phyloP scores from a whole-genome alignment of 1,139 yeast species.

The Debaryomycetaceae sp. region DNA sequence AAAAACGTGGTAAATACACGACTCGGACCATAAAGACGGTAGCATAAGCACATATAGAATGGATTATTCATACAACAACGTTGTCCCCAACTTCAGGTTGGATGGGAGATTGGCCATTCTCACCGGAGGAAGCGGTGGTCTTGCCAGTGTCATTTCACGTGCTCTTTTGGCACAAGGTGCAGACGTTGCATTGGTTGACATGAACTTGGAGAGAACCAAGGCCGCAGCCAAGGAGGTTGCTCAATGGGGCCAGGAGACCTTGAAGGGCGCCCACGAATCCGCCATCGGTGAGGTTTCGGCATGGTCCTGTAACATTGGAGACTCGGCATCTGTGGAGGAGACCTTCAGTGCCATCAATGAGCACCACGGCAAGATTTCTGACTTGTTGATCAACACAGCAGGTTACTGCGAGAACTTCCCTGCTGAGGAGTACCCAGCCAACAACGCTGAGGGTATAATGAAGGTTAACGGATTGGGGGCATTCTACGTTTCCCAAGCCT shows the following conservation, averaged over 20 bases:
- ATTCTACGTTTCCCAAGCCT: slow-evolving; percentile 56
- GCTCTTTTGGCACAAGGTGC: slow-evolving; percentile 71
- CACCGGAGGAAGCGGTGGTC: slow-evolving; percentile 85
- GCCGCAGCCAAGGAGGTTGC: slow-evolving; percentile 58
- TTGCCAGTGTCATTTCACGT: slow-evolving; percentile 65
- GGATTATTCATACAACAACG: slow-evolving; percentile 40
- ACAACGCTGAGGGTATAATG: slow-evolving; percentile 64
- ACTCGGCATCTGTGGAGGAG: slow-evolving; percentile 56
- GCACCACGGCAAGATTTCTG: slow-evolving; percentile 60
- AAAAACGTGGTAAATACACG: background rate
- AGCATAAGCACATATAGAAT: slow-evolving; percentile 9
- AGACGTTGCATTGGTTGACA: slow-evolving; percentile 72
- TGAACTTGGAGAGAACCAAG: slow-evolving; percentile 57
- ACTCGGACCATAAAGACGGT: background rate
- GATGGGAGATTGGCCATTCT: slow-evolving; percentile 71
- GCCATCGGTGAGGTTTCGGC: slow-evolving; percentile 55
- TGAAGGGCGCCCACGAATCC: slow-evolving; percentile 36
- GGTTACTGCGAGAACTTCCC: slow-evolving; percentile 82
- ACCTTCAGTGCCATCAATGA: slow-evolving; percentile 49
- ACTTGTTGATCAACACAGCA: slow-evolving; percentile 70
- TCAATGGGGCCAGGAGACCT: slow-evolving; percentile 51
- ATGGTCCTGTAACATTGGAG: slow-evolving; percentile 77
- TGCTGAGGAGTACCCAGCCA: slow-evolving; percentile 74
- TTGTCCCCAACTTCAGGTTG: slow-evolving; percentile 56
- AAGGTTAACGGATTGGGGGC: slow-evolving; percentile 77